A percentile compares a stretch with the other conserved stretches of the same genome.
phyloP scores from a whole-genome alignment of 176 grass and related monocot species.

The Oryza australiensis region DNA sequence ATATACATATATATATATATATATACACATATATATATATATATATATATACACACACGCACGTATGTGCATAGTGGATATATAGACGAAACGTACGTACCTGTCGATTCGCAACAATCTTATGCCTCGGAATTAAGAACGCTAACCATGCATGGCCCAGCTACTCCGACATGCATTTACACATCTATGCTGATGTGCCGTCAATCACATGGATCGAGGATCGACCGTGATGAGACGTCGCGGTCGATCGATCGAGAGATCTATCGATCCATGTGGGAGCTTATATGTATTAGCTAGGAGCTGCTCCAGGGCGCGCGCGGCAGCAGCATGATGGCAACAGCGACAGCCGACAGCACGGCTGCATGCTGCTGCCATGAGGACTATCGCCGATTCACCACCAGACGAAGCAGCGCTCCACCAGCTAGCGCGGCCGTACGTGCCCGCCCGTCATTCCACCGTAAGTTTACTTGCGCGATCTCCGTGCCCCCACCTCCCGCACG shows the following conservation, averaged over 20 bases:
- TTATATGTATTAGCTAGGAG: background rate
- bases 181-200: background rate
- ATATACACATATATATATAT: too few species aligned
- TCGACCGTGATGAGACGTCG: slow-evolving; percentile 22
- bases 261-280: background rate
- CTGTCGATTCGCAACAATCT: background rate
- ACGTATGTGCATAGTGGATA: background rate
- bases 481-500: too few species aligned
- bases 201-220: slow-evolving; percentile 16
- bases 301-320: background rate
- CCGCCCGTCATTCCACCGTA: too few species aligned
- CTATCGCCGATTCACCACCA: background rate
- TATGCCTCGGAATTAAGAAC: background rate
- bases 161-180: background rate
- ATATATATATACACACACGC: too few species aligned
- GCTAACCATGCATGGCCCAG: background rate
- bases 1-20: too few species aligned
- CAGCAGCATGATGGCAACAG: slow-evolving; percentile 20
- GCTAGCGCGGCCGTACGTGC: too few species aligned
- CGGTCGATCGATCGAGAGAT: background rate
- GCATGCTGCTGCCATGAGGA: background rate
- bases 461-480: too few species aligned
- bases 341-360: slow-evolving; percentile 15
- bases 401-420: background rate
- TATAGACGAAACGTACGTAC: background rate